A percentile compares a stretch with the other conserved stretches of the same genome.
phyloP scores from a whole-genome alignment of 495 filamentous ascomycete genomes.

The Staphylotrichum tortipilum region DNA sequence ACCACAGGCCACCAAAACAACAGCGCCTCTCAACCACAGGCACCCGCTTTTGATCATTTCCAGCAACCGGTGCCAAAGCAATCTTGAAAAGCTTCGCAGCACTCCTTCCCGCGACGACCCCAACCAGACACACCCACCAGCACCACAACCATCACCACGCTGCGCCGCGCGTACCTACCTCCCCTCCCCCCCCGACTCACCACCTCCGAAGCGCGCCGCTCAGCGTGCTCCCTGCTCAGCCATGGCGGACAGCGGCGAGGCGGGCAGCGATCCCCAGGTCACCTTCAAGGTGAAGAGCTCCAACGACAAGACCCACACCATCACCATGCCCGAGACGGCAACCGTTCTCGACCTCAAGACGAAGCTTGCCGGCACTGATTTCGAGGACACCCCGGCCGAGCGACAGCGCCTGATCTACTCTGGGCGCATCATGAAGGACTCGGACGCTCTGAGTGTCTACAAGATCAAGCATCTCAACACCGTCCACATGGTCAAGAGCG shows the following conservation, averaged over 20 bases:
- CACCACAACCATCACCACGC: too few species aligned
- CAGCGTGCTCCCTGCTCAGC: neutral
- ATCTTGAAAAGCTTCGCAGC: too few species aligned
- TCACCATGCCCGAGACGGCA: slow-evolving; percentile 70
- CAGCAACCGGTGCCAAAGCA: too few species aligned
- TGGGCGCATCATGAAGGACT: slow-evolving; percentile 90
- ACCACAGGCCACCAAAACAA: neutral
- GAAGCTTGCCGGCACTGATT: slow-evolving; percentile 70
- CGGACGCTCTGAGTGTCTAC: slow-evolving; percentile 71
- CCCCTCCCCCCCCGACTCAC: neutral
- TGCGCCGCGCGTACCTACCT: too few species aligned
- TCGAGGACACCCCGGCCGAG: slow-evolving; percentile 74
- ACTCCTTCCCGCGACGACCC: too few species aligned
- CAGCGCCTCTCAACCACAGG: neutral
- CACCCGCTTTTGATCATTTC: too few species aligned
- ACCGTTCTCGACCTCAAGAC: slow-evolving; percentile 80
- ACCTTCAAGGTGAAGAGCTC: slow-evolving; percentile 94
- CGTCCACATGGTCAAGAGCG: slow-evolving; percentile 91
- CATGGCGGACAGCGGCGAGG: slow-evolving; percentile 49
- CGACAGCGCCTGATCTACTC: slow-evolving; percentile 95
- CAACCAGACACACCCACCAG: too few species aligned
- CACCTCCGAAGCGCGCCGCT: neutral
- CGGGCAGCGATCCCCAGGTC: slow-evolving; percentile 47
- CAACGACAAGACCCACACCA: slow-evolving; percentile 69
- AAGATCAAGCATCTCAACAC: slow-evolving; percentile 97